Percentiles rank a stretch among this genome's conserved stretches.
These are phyloP conservation scores for Suillus lakei DNA, from an alignment of 768 basidiomycete species.

Conservation along the genomic window DNA sequence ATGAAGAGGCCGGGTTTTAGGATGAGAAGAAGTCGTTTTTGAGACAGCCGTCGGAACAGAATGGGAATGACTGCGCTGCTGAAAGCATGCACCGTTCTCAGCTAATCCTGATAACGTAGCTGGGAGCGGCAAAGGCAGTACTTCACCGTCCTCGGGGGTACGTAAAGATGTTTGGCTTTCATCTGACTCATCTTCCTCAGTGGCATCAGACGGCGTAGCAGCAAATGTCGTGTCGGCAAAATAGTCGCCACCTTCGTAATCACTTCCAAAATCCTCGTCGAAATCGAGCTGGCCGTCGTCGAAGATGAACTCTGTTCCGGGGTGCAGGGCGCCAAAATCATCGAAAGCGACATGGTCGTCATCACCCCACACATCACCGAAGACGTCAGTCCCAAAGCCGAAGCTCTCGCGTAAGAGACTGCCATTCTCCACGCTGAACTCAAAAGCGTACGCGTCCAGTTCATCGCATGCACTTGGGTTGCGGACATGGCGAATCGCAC, in stretches of 20 bases:
- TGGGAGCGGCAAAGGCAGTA: conserved; percentile 15
- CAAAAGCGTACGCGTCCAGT: conserved; percentile 26
- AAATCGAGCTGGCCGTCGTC: conserved; percentile 14
- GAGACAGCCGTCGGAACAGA: conserved; percentile 13
- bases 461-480: conserved; percentile 16
- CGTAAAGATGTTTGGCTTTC: conserved; percentile 28
- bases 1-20: conserved; percentile 28
- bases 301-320: conserved; percentile 1
- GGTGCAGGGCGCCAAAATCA: conserved; percentile 18
- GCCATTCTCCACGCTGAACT: conserved; percentile 28
- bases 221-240: conserved; percentile 23
- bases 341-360: conserved; percentile 23
- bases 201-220: conserved; percentile 28
- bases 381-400: conserved; percentile 10
- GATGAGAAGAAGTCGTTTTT: conserved; percentile 29
- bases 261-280: conserved; percentile 14
- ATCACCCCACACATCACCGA: conserved; percentile 28
- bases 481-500: conserved; percentile 23
- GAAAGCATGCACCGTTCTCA: background rate
- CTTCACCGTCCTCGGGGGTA: conserved; percentile 32
- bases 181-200: conserved; percentile 34
- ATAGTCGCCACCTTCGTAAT: conserved; percentile 11
- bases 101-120: background rate
- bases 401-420: conserved; percentile 31
- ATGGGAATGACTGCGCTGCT: conserved; percentile 8